Conservation (phyloP, 805 yeast genomes). For the Metschnikowia shivogae region DNA sequence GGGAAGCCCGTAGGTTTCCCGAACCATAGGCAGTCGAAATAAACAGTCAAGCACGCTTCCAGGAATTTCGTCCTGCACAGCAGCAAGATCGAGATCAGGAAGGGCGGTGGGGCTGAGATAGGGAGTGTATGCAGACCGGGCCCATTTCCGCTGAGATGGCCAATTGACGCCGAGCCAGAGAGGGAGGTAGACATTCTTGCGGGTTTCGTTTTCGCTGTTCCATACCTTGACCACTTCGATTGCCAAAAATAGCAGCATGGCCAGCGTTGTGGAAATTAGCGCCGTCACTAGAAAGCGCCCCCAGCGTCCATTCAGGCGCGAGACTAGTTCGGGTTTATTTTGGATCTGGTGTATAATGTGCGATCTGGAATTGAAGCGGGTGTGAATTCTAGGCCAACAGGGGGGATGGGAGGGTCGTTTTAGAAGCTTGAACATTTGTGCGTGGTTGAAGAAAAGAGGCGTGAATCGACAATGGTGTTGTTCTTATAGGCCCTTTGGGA, state of each 20-base stretch:
- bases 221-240: constrained; percentile 16
- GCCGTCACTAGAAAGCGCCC: constrained; percentile 20
- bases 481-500: too few relatives aligned
- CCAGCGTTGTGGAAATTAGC: constrained; percentile 20
- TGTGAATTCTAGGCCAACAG: too few relatives aligned
- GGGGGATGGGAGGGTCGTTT: too few relatives aligned
- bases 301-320: constrained; percentile 12
- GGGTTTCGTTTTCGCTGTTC: constrained; percentile 6
- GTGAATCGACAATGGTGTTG: too few relatives aligned
- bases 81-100: background rate
- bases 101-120: background rate
- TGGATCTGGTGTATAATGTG: constrained; percentile 10
- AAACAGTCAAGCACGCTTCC: constrained; percentile 25
- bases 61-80: constrained; percentile 22
- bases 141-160: constrained; percentile 20
- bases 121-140: constrained; percentile 24
- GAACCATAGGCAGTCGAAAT: constrained; percentile 19
- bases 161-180: constrained; percentile 28
- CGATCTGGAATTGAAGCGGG: background rate
- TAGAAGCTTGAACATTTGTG: too few relatives aligned
- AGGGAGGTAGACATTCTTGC: constrained; percentile 20
- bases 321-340: constrained; percentile 9
- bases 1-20: constrained; percentile 29
- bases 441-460: too few relatives aligned
- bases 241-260: constrained; percentile 23